These are phyloP conservation scores for Termitomyces sp. DNA, from an alignment of 768 basidiomycete genomes.

Conservation along the genomic window DNA sequence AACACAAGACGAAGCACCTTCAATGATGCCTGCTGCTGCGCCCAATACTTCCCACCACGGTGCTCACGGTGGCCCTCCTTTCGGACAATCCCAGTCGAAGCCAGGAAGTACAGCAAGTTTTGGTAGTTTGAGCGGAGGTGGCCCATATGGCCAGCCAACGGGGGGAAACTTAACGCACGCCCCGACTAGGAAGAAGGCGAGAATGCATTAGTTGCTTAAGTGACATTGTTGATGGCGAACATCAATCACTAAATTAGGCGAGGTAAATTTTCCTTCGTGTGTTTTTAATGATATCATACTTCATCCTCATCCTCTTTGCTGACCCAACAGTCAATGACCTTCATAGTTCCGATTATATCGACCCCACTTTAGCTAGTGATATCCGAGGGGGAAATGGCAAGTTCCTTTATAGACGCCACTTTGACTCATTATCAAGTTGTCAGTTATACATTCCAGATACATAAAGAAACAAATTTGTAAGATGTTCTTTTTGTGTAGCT, in stretches of 20 bases:
- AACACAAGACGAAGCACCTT: slow-evolving; percentile 88
- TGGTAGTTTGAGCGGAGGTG: slow-evolving; percentile 55
- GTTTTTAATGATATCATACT: background rate
- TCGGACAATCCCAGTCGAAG: slow-evolving; percentile 50
- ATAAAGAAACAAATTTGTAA: background rate
- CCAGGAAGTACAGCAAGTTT: slow-evolving; percentile 61
- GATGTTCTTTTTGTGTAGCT: background rate
- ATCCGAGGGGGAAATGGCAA: background rate
- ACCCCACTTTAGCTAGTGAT: background rate
- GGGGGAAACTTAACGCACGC: slow-evolving; percentile 28
- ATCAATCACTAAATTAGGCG: background rate
- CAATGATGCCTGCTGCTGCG: slow-evolving; percentile 67
- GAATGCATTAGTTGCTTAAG: slow-evolving; percentile 34
- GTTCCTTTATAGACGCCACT: background rate
- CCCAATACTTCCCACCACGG: slow-evolving; percentile 39
- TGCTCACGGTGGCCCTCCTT: slow-evolving; percentile 24
- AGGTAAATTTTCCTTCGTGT: slow-evolving; percentile 4
- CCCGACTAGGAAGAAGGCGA: slow-evolving; percentile 53
- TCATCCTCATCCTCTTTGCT: background rate
- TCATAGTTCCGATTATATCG: background rate
- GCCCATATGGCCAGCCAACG: slow-evolving; percentile 29
- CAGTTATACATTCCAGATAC: background rate
- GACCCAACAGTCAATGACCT: background rate
- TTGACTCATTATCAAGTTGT: background rate
- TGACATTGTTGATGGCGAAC: background rate